Conservation (phyloP, 2,329 filamentous ascomycete species). For the Penicillium brasilianum region DNA sequence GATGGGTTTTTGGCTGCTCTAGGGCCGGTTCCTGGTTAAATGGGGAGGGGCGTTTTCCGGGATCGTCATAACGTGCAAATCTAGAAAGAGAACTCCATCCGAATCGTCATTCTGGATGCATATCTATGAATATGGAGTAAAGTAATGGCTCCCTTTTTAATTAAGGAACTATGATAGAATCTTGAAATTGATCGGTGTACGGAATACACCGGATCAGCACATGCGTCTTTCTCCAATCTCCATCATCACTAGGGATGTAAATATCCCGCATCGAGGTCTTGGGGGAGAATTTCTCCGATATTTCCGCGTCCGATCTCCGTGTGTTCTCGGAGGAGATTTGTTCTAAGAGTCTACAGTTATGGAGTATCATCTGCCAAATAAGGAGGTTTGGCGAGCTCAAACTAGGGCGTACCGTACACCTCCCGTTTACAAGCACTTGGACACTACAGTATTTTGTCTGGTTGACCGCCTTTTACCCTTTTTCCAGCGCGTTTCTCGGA, state of each 20-base stretch:
- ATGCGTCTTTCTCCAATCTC: neutral
- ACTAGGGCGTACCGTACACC: neutral
- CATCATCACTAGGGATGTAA: neutral
- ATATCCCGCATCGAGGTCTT: neutral
- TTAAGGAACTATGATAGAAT: neutral
- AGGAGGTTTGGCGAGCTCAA: neutral
- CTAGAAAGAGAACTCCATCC: slow-evolving; percentile 1
- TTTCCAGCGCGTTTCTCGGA: slow-evolving; percentile 31
- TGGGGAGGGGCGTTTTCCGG: neutral
- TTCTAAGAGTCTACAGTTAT: neutral
- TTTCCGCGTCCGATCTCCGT: slow-evolving; percentile 12
- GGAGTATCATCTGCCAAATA: neutral
- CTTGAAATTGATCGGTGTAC: neutral
- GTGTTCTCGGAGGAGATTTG: neutral
- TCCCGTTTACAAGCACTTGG: neutral
- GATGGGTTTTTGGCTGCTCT: slow-evolving; percentile 18
- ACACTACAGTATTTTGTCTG: neutral
- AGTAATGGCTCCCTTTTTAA: too few species aligned
- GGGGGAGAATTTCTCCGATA: slow-evolving; percentile 23
- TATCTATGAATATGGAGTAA: neutral
- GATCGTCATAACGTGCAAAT: slow-evolving; percentile 9
- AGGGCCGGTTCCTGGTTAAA: slow-evolving; percentile 21
- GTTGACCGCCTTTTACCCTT: slow-evolving; percentile 22
- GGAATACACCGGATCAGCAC: neutral
- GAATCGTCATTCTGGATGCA: neutral